phyloP scores from a whole-genome alignment of 306 rosid genomes.

The Potentilla sterilis region DNA sequence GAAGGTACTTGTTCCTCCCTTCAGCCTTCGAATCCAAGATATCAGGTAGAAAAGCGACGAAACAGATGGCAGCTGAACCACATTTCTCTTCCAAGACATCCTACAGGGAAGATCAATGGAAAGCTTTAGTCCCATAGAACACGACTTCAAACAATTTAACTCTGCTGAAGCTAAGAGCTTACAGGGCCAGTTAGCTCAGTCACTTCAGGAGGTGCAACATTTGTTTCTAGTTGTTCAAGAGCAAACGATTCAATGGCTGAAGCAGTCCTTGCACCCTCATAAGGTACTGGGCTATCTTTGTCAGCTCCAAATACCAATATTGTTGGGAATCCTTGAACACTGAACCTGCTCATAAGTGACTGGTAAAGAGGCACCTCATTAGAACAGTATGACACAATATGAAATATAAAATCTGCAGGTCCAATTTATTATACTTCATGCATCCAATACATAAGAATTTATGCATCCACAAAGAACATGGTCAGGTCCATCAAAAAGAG shows the following conservation, averaged over 20 bases:
- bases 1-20: slow-evolving; percentile 82
- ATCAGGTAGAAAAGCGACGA: slow-evolving; percentile 93
- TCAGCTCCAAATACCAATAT: slow-evolving; percentile 93
- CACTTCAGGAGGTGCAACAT: slow-evolving; percentile 90
- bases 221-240: slow-evolving; percentile 81
- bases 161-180: slow-evolving; percentile 32
- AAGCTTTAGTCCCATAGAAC: slow-evolving; percentile 10
- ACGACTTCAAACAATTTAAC: neutral
- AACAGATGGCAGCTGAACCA: slow-evolving; percentile 92
- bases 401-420: neutral
- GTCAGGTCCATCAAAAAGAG: neutral
- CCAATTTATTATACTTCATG: neutral
- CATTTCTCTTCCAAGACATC: slow-evolving; percentile 91
- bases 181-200: slow-evolving; percentile 77
- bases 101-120: slow-evolving; percentile 34
- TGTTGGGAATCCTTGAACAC: slow-evolving; percentile 96
- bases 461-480: neutral
- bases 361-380: slow-evolving; percentile 36
- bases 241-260: slow-evolving; percentile 85
- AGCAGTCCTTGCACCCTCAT: slow-evolving; percentile 88
- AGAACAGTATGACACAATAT: slow-evolving; percentile 28
- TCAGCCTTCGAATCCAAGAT: slow-evolving; percentile 97
- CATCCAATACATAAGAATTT: neutral
- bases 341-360: slow-evolving; percentile 97
- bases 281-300: slow-evolving; percentile 84